Evolutionary conservation across 108 stramenopile genomes (phyloP).

Genomic region (Nannochloropsis salina): DNA sequence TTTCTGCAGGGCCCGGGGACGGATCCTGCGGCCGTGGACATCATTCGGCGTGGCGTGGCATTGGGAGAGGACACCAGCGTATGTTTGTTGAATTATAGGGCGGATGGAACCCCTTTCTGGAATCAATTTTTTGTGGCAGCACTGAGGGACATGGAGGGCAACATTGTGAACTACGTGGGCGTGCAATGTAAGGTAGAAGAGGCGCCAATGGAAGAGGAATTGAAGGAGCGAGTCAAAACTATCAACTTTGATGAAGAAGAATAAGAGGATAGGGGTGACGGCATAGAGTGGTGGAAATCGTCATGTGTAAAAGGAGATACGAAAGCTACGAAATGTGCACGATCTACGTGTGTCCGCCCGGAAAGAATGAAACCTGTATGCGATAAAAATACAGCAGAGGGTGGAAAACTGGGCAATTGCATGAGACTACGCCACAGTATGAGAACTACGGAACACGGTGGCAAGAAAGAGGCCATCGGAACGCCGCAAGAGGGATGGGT

Average conservation of each 20-base stretch:
- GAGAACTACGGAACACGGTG: no score
- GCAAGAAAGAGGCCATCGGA: no score
- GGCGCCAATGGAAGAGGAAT: constrained; percentile 28
- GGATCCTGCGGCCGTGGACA: constrained; percentile 59
- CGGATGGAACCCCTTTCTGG: constrained; percentile 96
- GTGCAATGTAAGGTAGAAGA: constrained; percentile 56
- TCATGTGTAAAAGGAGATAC: no score
- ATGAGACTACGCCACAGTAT: no score
- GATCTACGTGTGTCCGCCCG: no score
- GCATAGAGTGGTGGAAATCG: no score
- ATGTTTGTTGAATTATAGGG: constrained; percentile 91
- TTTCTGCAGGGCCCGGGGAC: constrained; percentile 92
- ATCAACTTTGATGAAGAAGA: constrained; percentile 2
- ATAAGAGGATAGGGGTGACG: neutral
- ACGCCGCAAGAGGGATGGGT: no score
- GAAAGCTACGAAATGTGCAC: no score
- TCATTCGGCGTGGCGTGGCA: constrained; percentile 46
- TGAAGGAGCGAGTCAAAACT: neutral
- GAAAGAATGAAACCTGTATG: no score
- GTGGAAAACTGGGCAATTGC: no score
- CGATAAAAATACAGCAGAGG: no score
- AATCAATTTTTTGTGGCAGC: constrained; percentile 94
- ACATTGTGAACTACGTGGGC: constrained; percentile 54
- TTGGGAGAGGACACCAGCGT: constrained; percentile 72
- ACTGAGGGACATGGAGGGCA: constrained; percentile 70